phyloP scores from a whole-genome alignment of 2,329 filamentous ascomycete species.

The Zymoseptoria brevis region DNA sequence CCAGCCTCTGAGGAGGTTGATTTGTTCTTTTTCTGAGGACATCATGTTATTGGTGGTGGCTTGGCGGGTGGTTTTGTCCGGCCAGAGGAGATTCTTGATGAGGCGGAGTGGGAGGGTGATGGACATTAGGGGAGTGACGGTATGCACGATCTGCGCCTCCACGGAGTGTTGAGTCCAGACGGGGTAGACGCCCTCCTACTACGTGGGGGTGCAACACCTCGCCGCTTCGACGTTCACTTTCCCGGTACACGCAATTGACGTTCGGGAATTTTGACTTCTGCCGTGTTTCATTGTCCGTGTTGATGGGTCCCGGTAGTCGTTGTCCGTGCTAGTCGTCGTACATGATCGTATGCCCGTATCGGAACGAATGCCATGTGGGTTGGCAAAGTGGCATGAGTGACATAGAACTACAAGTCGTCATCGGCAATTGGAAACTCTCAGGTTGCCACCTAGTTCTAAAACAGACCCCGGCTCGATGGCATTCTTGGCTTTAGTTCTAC shows the following conservation, averaged over 20 bases:
- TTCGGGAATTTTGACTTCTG: background rate
- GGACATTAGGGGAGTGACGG: constrained; percentile 3
- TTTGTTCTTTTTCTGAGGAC: constrained; percentile 23
- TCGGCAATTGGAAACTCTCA: background rate
- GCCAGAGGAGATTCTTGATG: constrained; percentile 8
- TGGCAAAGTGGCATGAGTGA: background rate
- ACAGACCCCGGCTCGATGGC: background rate
- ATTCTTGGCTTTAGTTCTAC: background rate
- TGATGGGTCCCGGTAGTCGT: background rate
- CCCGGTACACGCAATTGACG: background rate
- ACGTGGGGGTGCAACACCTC: no score
- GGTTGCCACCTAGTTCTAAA: no score
- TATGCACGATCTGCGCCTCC: background rate
- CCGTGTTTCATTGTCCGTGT: background rate
- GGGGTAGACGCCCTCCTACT: background rate
- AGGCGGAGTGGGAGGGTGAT: constrained; percentile 4
- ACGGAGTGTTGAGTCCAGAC: background rate
- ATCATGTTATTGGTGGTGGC: background rate
- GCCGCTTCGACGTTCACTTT: background rate
- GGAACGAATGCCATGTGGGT: background rate
- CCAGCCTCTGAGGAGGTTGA: constrained; percentile 64
- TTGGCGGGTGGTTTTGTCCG: background rate
- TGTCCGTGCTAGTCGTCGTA: background rate
- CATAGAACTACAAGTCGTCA: background rate
- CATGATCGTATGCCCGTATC: background rate